phyloP scores from a whole-genome alignment of 225 moss, liverwort and hornwort genomes.

The Rhytidiadelphus loreus region DNA sequence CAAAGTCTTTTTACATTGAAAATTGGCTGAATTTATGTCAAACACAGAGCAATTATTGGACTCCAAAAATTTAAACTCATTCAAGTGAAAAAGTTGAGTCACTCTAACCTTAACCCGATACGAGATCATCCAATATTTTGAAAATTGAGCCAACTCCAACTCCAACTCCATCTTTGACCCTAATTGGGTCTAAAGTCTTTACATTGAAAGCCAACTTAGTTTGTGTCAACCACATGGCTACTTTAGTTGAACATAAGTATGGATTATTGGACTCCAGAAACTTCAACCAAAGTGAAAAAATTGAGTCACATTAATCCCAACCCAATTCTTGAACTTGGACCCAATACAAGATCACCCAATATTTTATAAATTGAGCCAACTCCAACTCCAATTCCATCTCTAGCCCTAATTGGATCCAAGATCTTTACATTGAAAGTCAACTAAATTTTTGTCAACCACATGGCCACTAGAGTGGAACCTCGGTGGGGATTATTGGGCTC shows the following conservation, averaged over 20 bases:
- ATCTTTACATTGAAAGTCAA: background rate
- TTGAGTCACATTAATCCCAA: background rate
- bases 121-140: too few relatives aligned
- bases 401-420: background rate
- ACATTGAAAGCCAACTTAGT: background rate
- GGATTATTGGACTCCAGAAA: background rate
- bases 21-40: too few relatives aligned
- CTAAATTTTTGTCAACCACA: background rate
- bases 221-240: fast-evolving
- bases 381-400: background rate
- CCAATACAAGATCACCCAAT: background rate
- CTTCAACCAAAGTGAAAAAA: background rate
- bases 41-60: too few relatives aligned
- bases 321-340: background rate
- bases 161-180: too few relatives aligned
- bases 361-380: background rate
- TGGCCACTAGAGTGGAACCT: fast-evolving
- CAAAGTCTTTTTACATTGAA: too few relatives aligned
- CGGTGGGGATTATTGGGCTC: fast-evolving
- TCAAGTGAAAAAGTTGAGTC: too few relatives aligned
- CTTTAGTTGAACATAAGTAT: fast-evolving
- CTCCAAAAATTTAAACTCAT: too few relatives aligned
- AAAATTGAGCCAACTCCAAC: too few relatives aligned
- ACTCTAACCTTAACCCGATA: too few relatives aligned
- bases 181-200: background rate